These are phyloP conservation scores for Xylaria sp. DNA, from an alignment of 2,329 filamentous ascomycete species.

Conservation along the genomic window DNA sequence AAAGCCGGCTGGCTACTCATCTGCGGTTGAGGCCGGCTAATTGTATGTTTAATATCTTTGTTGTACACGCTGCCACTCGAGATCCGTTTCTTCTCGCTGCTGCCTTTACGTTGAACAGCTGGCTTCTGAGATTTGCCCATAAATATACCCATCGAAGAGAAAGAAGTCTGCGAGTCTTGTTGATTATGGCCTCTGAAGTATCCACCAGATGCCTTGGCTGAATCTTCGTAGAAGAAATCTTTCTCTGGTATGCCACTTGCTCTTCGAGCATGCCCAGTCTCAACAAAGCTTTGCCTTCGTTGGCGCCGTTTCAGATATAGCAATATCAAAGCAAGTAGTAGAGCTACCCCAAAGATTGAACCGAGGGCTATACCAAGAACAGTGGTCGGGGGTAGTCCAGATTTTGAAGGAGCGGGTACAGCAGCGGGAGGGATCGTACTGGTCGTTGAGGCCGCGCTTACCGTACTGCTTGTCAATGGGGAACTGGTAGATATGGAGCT, in stretches of 20 bases:
- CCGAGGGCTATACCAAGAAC: slow-evolving; percentile 86
- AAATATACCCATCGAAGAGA: slow-evolving; percentile 72
- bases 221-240: slow-evolving; percentile 54
- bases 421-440: slow-evolving; percentile 38
- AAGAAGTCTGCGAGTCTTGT: slow-evolving; percentile 65
- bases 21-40: slow-evolving; percentile 69
- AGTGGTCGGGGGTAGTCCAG: slow-evolving; percentile 58
- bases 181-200: slow-evolving; percentile 63
- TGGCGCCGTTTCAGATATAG: slow-evolving; percentile 71
- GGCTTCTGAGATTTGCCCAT: slow-evolving; percentile 69
- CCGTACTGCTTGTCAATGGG: slow-evolving; percentile 37
- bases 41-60: slow-evolving; percentile 70
- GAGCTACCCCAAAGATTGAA: slow-evolving; percentile 77
- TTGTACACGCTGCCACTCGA: slow-evolving; percentile 67
- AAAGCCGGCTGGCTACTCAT: slow-evolving; percentile 50
- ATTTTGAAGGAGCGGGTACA: slow-evolving; percentile 37
- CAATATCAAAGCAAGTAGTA: slow-evolving; percentile 77
- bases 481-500: slow-evolving; percentile 37
- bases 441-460: slow-evolving; percentile 23
- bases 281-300: slow-evolving; percentile 63
- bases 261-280: slow-evolving; percentile 57
- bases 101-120: slow-evolving; percentile 62
- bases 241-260: slow-evolving; percentile 64
- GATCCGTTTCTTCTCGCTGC: slow-evolving; percentile 64
- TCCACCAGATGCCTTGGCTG: slow-evolving; percentile 56